Evolutionary conservation across 805 yeast genomes (phyloP).

Genomic region (Wickerhamiella kurtzmanii): DNA sequence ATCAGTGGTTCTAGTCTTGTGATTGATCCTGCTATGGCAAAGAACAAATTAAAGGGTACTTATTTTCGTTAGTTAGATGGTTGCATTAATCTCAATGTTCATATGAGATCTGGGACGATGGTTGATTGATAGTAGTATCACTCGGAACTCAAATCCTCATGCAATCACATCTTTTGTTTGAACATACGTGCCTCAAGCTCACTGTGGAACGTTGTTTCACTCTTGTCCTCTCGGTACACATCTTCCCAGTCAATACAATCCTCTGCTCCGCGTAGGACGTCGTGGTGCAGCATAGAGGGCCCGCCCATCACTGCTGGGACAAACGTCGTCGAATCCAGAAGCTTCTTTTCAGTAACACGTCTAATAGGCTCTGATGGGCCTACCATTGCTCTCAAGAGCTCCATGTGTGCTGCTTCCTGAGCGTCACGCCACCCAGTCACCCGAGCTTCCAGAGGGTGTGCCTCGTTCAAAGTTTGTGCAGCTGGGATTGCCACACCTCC

Average conservation of each 20-base stretch:
- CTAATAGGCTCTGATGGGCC: conserved; percentile 92
- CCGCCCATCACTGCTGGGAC: conserved; percentile 54
- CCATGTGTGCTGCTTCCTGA: conserved; percentile 56
- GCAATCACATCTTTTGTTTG: neutral
- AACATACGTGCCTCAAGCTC: conserved; percentile 52
- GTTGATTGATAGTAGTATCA: neutral
- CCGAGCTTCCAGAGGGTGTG: conserved; percentile 74
- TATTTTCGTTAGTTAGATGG: no score
- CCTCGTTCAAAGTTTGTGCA: conserved; percentile 26
- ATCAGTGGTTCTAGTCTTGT: no score
- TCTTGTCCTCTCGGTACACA: conserved; percentile 40
- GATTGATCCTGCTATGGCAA: no score
- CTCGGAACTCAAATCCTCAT: neutral
- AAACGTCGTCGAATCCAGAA: conserved; percentile 57
- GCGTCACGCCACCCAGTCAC: conserved; percentile 68
- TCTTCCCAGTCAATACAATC: conserved; percentile 86
- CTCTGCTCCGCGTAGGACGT: conserved; percentile 69
- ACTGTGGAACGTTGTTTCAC: conserved; percentile 44
- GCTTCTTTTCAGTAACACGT: conserved; percentile 74
- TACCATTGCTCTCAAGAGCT: conserved; percentile 65
- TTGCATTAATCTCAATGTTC: no score
- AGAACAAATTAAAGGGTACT: no score
- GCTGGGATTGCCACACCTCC: conserved; percentile 9
- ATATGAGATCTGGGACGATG: no score
- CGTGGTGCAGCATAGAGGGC: conserved; percentile 48